Evolutionary conservation across 345 rosid species (phyloP).

Genomic region (Streptanthus diversifolius): DNA sequence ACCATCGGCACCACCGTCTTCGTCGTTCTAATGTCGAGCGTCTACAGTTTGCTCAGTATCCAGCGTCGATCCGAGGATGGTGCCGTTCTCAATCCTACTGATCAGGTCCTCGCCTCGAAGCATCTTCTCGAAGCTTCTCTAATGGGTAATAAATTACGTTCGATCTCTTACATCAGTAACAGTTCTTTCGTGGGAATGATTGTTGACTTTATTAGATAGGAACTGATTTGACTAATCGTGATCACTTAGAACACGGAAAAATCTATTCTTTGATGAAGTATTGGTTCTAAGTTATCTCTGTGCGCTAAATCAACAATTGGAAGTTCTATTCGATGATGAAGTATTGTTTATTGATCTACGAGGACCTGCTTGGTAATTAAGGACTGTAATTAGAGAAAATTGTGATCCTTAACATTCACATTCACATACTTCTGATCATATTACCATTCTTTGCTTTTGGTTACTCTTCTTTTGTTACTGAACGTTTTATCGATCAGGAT

Average conservation of each 20-base stretch:
- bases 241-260: neutral
- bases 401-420: neutral
- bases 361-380: neutral
- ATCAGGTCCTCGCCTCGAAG: constrained; percentile 66
- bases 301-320: neutral
- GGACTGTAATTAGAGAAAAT: neutral
- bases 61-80: constrained; percentile 50
- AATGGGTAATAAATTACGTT: constrained; percentile 48
- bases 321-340: no score
- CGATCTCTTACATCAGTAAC: neutral
- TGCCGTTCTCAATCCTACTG: constrained; percentile 69
- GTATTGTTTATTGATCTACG: neutral
- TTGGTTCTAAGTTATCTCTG: neutral
- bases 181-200: neutral
- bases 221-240: neutral
- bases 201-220: neutral
- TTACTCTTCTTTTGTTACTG: neutral
- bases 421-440: neutral
- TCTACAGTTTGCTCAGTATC: constrained; percentile 56
- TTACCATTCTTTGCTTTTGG: neutral
- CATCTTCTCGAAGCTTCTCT: constrained; percentile 85
- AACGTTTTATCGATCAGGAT: constrained; percentile 40
- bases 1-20: constrained; percentile 60
- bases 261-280: neutral
- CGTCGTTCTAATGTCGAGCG: constrained; percentile 55